Evolutionary conservation across 352 stramenopile genomes (phyloP).

Genomic region (Lagenidium giganteum): DNA sequence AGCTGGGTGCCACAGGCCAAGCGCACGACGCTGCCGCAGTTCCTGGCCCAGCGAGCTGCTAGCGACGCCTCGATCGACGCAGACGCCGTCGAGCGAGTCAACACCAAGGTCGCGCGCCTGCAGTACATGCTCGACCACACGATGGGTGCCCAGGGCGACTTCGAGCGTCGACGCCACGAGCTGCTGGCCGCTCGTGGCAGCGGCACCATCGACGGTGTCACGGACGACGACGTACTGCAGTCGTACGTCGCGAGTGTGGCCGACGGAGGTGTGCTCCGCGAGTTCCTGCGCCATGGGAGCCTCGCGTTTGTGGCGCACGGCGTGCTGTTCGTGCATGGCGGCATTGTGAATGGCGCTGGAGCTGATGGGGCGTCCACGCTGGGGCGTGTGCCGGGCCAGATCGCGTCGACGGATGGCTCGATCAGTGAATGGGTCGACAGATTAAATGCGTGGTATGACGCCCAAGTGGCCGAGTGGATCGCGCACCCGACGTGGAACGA

Average conservation of each 20-base stretch:
- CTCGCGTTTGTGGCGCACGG: slow-evolving; percentile 67
- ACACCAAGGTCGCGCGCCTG: slow-evolving; percentile 68
- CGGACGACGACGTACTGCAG: slow-evolving; percentile 67
- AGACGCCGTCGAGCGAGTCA: slow-evolving; percentile 27
- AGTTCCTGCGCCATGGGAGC: slow-evolving; percentile 72
- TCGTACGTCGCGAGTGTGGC: slow-evolving; percentile 71
- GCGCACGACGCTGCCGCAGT: slow-evolving; percentile 32
- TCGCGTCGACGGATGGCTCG: slow-evolving; percentile 21
- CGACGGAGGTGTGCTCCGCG: slow-evolving; percentile 54
- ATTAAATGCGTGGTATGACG: slow-evolving; percentile 23
- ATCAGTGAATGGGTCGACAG: slow-evolving; percentile 40
- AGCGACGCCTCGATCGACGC: not conserved
- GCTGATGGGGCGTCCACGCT: slow-evolving; percentile 39
- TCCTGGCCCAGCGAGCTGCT: slow-evolving; percentile 14
- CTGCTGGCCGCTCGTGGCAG: slow-evolving; percentile 22
- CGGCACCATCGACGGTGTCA: slow-evolving; percentile 19
- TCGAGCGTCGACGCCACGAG: slow-evolving; percentile 75
- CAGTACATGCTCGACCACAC: slow-evolving; percentile 87
- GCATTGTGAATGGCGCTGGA: slow-evolving; percentile 49
- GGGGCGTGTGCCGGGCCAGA: slow-evolving; percentile 58
- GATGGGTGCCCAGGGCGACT: slow-evolving; percentile 82
- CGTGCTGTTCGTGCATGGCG: slow-evolving; percentile 88
- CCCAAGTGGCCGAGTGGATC: slow-evolving; percentile 33
- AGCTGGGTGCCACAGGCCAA: slow-evolving; percentile 42
- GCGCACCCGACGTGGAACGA: slow-evolving; percentile 27